Evolutionary conservation across 768 basidiomycete genomes (phyloP).

Genomic region (Pulveroboletus sp.): DNA sequence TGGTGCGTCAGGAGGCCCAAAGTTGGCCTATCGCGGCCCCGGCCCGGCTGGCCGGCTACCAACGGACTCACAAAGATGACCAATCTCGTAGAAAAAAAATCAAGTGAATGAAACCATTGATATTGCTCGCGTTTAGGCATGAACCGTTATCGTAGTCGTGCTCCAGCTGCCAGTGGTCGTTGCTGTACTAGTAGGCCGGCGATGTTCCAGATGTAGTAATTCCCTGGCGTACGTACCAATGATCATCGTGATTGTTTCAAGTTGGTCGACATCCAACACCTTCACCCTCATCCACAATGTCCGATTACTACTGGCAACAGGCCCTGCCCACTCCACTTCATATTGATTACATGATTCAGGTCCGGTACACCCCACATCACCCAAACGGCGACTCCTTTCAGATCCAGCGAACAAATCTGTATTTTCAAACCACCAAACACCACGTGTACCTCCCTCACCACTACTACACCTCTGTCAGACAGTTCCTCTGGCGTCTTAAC

Average conservation of each 20-base stretch:
- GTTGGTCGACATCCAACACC: no score
- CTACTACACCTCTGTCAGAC: background rate
- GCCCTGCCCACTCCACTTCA: background rate
- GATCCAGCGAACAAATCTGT: background rate
- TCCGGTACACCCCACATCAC: background rate
- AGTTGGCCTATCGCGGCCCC: constrained; percentile 4
- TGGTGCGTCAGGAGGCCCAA: constrained; percentile 5
- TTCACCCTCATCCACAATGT: no score
- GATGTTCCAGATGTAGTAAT: no score
- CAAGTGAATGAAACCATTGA: no score
- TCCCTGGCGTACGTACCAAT: no score
- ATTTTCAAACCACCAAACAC: background rate
- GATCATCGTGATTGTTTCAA: no score
- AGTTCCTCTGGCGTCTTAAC: background rate
- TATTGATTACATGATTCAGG: background rate
- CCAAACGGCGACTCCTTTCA: background rate
- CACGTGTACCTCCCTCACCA: background rate
- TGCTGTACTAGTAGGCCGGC: no score
- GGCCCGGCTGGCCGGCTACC: background rate
- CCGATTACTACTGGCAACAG: background rate
- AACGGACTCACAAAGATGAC: background rate
- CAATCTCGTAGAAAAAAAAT: background rate
- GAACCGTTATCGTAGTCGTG: no score
- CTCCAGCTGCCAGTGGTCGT: no score
- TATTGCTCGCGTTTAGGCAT: no score